Evolutionary conservation across 345 rosid genomes (phyloP), one percentile per base, ranked within the genome.

Genomic region (Rhizophora mangle): DNA sequence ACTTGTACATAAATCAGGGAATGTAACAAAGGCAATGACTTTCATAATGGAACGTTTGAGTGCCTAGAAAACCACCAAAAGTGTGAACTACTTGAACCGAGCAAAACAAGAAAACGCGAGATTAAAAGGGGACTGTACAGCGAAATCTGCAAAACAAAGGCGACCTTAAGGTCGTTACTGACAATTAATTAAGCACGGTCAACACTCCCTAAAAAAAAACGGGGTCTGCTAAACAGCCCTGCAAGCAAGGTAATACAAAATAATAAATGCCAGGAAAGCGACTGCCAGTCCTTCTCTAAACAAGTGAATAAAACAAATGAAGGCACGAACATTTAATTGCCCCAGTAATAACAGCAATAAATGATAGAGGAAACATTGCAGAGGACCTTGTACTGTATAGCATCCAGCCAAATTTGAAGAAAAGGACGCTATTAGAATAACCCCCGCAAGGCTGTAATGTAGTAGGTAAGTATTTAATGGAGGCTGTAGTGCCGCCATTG

Each of bases 181-280:
- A 71, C 72, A 80, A 81, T 85, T 62, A 87, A 73, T 71, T 54
- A 65, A 53, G 64, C 37, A 59, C 52, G 67, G 72, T 53, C 53
- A 71, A 69, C 49, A 43, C 19, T 27, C 36, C 69, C 62, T n/a
- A n/a, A 63, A 43, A 69, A 57, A 69, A 31, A 5, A 47, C 52
- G 81, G 72, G 65, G 69, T 60, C 63, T 55, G 60, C 74, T 63
- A 62, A 62, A 55, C 54, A 77, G 32, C 66, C 75, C 82, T 21
- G 29, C 74, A 73, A 69, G 56, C 55, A 76, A 77, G 81, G 69
- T 31, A 64, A 71, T 27, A 67, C 64, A 83, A 73, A 79, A 82
- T 68, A 81, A 27, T 79, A 74, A 67, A 77, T 62, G 67, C 63
- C 76, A 56, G 39, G 83, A 83, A 70, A 79, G 81, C 84, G 78